Conservation (phyloP, 768 basidiomycete species). For the Baorangia bicolor region DNA sequence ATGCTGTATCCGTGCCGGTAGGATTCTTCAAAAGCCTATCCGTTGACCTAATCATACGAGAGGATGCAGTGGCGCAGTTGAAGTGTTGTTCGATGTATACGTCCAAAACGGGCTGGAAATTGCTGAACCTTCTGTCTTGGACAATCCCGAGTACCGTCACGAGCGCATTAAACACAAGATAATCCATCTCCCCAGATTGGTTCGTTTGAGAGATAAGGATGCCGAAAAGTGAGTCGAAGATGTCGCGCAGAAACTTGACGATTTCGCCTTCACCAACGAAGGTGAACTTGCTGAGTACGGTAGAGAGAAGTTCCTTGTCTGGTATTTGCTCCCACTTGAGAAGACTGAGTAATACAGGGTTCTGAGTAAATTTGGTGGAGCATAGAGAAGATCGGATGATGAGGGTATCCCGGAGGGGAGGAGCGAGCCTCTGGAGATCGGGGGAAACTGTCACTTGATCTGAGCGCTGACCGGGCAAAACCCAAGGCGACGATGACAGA, state of each 20-base stretch:
- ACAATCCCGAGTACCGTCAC: slow-evolving; percentile 91
- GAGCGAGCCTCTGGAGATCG: slow-evolving; percentile 63
- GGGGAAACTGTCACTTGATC: slow-evolving; percentile 59
- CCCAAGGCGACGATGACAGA: slow-evolving; percentile 63
- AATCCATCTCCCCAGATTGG: slow-evolving; percentile 75
- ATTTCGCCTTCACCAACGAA: slow-evolving; percentile 95
- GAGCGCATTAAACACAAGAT: slow-evolving; percentile 85
- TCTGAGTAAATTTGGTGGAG: slow-evolving; percentile 91
- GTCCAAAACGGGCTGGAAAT: slow-evolving; percentile 91
- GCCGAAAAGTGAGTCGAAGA: slow-evolving; percentile 91
- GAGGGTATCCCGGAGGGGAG: slow-evolving; percentile 74
- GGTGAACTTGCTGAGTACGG: slow-evolving; percentile 78
- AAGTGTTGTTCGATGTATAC: slow-evolving; percentile 93
- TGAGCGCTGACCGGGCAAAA: slow-evolving; percentile 51
- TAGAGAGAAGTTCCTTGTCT: slow-evolving; percentile 63
- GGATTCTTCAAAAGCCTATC: slow-evolving; percentile 76
- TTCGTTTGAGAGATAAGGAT: slow-evolving; percentile 79
- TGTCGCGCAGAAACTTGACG: slow-evolving; percentile 86
- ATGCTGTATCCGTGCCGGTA: slow-evolving; percentile 67
- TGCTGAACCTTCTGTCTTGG: slow-evolving; percentile 91
- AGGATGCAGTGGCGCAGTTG: slow-evolving; percentile 73
- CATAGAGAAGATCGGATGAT: slow-evolving; percentile 86
- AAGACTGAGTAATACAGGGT: slow-evolving; percentile 75
- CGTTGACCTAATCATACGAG: slow-evolving; percentile 86
- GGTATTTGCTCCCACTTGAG: slow-evolving; percentile 76